Evolutionary conservation across 768 basidiomycete species (phyloP).

Genomic region (Termitomyces sp.): DNA sequence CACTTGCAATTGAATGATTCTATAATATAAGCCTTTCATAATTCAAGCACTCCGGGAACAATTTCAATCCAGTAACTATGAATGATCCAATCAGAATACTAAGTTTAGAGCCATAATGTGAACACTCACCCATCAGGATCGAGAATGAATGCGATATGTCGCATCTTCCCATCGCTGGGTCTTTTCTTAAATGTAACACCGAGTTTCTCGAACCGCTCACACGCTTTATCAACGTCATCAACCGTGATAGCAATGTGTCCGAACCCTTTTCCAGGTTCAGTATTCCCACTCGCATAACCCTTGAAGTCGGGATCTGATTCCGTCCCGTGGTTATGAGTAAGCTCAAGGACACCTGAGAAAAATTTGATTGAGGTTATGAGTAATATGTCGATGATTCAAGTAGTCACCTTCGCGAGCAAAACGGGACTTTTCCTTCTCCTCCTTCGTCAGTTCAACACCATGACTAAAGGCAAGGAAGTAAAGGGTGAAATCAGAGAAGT

Average conservation of each 20-base stretch:
- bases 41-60: constrained; percentile 30
- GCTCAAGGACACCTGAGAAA: constrained; percentile 68
- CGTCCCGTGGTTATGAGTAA: constrained; percentile 89
- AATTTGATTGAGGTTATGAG: background rate
- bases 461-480: constrained; percentile 86
- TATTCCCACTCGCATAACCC: constrained; percentile 85
- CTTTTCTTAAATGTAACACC: constrained; percentile 87
- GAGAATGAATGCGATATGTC: constrained; percentile 75
- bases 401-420: constrained; percentile 64
- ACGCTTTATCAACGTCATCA: constrained; percentile 78
- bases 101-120: background rate
- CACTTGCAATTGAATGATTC: too few relatives aligned
- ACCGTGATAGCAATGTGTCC: constrained; percentile 90
- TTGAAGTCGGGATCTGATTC: constrained; percentile 74
- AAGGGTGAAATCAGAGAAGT: constrained; percentile 63
- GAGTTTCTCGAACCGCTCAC: constrained; percentile 75
- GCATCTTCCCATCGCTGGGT: constrained; percentile 84
- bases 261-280: constrained; percentile 75
- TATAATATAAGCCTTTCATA: constrained; percentile 13
- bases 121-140: constrained; percentile 74
- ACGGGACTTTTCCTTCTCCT: constrained; percentile 47
- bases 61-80: constrained; percentile 61
- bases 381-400: background rate
- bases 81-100: background rate
- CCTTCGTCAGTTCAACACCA: constrained; percentile 44